Conservation (phyloP, 2,329 filamentous ascomycete species). For the Helminthosporium solani region DNA sequence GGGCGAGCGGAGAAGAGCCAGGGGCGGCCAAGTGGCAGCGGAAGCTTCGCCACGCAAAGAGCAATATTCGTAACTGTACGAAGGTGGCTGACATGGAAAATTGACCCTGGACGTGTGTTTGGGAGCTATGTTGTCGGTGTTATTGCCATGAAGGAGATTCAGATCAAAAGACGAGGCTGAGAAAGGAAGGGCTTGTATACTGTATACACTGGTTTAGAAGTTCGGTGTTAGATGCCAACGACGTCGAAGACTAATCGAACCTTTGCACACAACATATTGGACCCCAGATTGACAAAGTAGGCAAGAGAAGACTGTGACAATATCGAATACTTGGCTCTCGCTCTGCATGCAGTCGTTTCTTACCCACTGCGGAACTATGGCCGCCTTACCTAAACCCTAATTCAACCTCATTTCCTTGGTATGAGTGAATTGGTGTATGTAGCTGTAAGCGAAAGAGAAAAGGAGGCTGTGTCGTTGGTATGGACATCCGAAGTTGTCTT, state of each 20-base stretch:
- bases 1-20: constrained; percentile 28
- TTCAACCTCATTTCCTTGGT: background rate
- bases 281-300: background rate
- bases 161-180: background rate
- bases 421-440: too few relatives aligned
- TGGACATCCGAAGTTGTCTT: background rate
- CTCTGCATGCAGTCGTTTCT: background rate
- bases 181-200: too few relatives aligned
- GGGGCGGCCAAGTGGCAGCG: constrained; percentile 12
- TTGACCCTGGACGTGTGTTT: background rate
- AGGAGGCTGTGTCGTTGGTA: background rate
- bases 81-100: background rate
- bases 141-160: background rate
- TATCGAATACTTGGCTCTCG: background rate
- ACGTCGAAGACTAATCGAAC: background rate
- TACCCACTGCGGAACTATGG: background rate
- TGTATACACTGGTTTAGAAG: background rate
- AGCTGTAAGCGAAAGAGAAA: background rate
- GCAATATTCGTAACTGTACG: constrained; percentile 14
- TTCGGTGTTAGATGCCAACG: background rate
- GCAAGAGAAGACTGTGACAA: background rate
- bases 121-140: background rate
- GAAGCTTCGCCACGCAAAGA: constrained; percentile 14
- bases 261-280: background rate
- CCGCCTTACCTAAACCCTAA: background rate